A percentile compares a stretch with the other conserved stretches of the same genome.
These are phyloP conservation scores for Cladorrhinum sp. DNA, from an alignment of 2,329 filamentous ascomycete genomes.

Conservation along the genomic window DNA sequence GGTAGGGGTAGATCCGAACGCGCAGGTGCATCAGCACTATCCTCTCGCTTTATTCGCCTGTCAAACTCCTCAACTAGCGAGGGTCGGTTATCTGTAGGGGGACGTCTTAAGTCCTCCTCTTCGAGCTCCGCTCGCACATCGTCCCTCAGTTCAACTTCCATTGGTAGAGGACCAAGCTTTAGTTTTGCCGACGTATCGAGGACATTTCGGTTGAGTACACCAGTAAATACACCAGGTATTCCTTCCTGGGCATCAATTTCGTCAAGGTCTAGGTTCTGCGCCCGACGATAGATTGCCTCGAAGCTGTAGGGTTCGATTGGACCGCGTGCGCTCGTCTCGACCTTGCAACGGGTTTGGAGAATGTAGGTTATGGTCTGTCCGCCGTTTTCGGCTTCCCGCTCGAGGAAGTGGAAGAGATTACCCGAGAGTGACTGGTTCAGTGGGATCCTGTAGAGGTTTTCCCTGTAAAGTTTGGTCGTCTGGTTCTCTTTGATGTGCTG, in stretches of 20 bases:
- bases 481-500: constrained; percentile 75
- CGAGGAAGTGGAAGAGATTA: constrained; percentile 82
- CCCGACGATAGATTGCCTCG: constrained; percentile 55
- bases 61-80: constrained; percentile 86
- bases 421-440: constrained; percentile 82
- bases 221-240: constrained; percentile 61
- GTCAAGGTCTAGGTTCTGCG: constrained; percentile 60
- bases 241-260: constrained; percentile 63
- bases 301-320: constrained; percentile 64
- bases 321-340: constrained; percentile 58
- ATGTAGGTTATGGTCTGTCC: constrained; percentile 75
- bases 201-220: constrained; percentile 59
- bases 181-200: constrained; percentile 57
- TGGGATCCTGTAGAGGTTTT: constrained; percentile 85
- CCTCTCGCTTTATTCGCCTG: constrained; percentile 81
- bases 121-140: constrained; percentile 85
- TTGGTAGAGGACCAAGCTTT: constrained; percentile 75
- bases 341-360: constrained; percentile 58
- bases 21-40: constrained; percentile 76
- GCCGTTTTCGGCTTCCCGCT: constrained; percentile 79
- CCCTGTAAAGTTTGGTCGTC: constrained; percentile 75
- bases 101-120: constrained; percentile 77
- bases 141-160: constrained; percentile 77
- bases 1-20: constrained; percentile 81
- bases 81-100: constrained; percentile 66